phyloP scores from a whole-genome alignment of 2,329 filamentous ascomycete species.

The Zymoseptoria pseudotritici region DNA sequence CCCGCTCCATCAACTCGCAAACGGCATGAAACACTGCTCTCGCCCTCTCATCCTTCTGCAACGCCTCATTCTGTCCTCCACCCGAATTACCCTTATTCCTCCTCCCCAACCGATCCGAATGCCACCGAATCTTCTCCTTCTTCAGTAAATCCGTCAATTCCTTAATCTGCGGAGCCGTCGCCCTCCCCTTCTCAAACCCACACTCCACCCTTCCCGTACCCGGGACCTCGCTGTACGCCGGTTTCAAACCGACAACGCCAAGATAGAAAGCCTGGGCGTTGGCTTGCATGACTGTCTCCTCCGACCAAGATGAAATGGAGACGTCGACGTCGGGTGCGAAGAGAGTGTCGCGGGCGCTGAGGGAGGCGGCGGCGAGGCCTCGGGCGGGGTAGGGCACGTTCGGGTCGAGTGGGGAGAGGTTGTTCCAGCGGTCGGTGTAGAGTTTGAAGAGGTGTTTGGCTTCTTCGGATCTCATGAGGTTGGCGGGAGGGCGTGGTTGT shows the following conservation, averaged over 20 bases:
- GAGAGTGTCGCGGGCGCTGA: constrained; percentile 20
- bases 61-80: constrained; percentile 15
- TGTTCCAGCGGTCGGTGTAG: constrained; percentile 25
- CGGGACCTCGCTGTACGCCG: constrained; percentile 18
- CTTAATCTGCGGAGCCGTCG: constrained; percentile 18
- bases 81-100: constrained; percentile 18
- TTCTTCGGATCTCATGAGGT: constrained; percentile 21
- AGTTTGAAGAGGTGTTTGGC: constrained; percentile 20
- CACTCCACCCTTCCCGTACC: constrained; percentile 18
- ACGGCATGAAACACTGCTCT: constrained; percentile 29
- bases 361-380: constrained; percentile 20
- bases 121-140: constrained; percentile 29
- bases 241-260: constrained; percentile 18
- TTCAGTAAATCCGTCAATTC: constrained; percentile 24
- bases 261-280: constrained; percentile 29
- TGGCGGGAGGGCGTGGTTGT: constrained; percentile 17
- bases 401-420: constrained; percentile 17
- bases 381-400: constrained; percentile 26
- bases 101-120: constrained; percentile 26
- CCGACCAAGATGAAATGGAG: constrained; percentile 22
- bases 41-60: constrained; percentile 25
- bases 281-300: constrained; percentile 27
- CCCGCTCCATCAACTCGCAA: constrained; percentile 26
- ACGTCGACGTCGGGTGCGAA: constrained; percentile 19
- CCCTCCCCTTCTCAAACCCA: constrained; percentile 18